Evolutionary conservation across 2,329 filamentous ascomycete species (phyloP).

Genomic region (Dactylellina sp.): DNA sequence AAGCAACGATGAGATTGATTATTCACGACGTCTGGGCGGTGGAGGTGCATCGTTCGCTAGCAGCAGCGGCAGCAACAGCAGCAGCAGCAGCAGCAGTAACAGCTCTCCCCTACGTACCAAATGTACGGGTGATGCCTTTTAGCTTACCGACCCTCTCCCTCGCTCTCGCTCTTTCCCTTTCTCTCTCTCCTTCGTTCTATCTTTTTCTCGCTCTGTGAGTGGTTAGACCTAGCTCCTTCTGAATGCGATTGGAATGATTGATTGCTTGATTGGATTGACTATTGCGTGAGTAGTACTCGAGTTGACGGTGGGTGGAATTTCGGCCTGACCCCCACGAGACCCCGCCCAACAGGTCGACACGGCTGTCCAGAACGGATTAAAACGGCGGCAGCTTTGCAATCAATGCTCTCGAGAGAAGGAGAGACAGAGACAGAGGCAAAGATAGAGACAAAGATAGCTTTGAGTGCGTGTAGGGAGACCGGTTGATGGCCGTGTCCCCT

Average conservation of each 20-base stretch:
- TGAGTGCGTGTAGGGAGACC: too few species aligned
- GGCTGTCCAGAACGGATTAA: slow-evolving; percentile 23
- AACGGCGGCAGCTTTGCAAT: neutral
- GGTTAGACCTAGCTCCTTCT: too few species aligned
- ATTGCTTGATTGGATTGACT: too few species aligned
- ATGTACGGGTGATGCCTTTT: too few species aligned
- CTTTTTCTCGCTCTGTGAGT: too few species aligned
- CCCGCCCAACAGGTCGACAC: slow-evolving; percentile 51
- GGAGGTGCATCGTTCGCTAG: slow-evolving; percentile 54
- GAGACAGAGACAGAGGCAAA: too few species aligned
- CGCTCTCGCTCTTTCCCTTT: slow-evolving; percentile 7
- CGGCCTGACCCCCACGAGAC: slow-evolving; percentile 55
- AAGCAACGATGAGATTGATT: slow-evolving; percentile 34
- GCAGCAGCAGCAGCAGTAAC: too few species aligned
- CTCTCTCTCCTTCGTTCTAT: too few species aligned
- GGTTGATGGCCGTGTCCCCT: slow-evolving; percentile 37
- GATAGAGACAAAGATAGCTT: too few species aligned
- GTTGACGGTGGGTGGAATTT: slow-evolving; percentile 3
- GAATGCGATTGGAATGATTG: too few species aligned
- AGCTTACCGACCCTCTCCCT: slow-evolving; percentile 12
- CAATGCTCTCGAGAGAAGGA: slow-evolving; percentile 7
- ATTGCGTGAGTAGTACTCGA: too few species aligned
- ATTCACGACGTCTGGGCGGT: slow-evolving; percentile 46
- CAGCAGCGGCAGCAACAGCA: too few species aligned
- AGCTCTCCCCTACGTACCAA: neutral